Evolutionary conservation across 805 yeast species (phyloP).

Genomic region (Ogataea nitratoaversa): DNA sequence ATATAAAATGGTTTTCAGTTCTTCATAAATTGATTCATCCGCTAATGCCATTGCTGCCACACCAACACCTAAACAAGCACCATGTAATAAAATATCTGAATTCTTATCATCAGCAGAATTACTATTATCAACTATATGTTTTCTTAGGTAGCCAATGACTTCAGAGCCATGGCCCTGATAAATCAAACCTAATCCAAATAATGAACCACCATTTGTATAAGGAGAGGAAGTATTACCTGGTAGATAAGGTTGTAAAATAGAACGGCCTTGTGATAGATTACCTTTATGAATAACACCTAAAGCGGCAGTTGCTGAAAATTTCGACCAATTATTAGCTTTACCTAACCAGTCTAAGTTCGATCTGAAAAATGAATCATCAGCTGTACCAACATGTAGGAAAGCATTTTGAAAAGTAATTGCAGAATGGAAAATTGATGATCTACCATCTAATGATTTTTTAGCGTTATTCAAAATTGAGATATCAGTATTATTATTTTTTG

Average conservation of each 20-base stretch:
- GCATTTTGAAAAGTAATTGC: conserved; percentile 95
- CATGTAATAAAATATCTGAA: conserved; percentile 83
- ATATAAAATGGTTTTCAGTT: conserved; percentile 76
- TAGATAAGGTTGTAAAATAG: conserved; percentile 82
- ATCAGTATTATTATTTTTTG: conserved; percentile 85
- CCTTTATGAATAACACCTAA: conserved; percentile 96
- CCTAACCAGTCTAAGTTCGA: conserved; percentile 93
- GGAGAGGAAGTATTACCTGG: conserved; percentile 79
- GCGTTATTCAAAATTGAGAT: conserved; percentile 75
- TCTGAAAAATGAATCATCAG: conserved; percentile 89
- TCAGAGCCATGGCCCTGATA: conserved; percentile 96
- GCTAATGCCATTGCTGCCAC: conserved; percentile 95
- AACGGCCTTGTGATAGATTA: conserved; percentile 84
- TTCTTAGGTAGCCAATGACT: conserved; percentile 71
- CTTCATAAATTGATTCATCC: conserved; percentile 69
- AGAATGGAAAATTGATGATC: conserved; percentile 90
- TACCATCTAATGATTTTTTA: conserved; percentile 78
- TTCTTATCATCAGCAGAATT: conserved; percentile 41
- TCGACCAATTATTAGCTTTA: conserved; percentile 98
- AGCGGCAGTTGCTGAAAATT: conserved; percentile 96
- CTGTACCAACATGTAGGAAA: conserved; percentile 92
- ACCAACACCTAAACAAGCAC: conserved; percentile 93
- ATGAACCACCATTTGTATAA: conserved; percentile 92
- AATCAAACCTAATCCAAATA: conserved; percentile 87
- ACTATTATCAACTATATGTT: conserved; percentile 60